Evolutionary conservation across 2,329 filamentous ascomycete species (phyloP), one percentile per base, ranked within the genome.

Genomic region (Emmonsiellopsis sp.): DNA sequence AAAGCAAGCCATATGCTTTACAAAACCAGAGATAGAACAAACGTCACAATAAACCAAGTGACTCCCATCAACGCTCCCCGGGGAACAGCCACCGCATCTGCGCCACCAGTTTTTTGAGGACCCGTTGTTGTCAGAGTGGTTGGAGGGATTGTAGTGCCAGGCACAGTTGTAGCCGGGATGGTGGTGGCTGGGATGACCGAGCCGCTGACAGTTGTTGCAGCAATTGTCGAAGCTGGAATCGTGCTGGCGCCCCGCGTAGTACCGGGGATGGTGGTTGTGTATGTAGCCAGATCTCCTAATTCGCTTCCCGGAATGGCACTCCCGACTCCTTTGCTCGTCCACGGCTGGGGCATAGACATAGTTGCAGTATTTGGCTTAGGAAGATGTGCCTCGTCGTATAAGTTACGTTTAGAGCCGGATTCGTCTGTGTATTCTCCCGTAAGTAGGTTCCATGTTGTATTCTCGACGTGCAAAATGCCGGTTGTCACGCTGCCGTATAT

Each of bases 401-500:
- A 72, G 54, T 77, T 74, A 27, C 74, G 74, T 1, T 55, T 66
- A 14, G 65, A 58, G 6, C 71, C 69, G 54, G 68, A 60, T 3
- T 61, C 54, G 33, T 71, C 61, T 10, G 67, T 71, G 61, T 73
- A 78, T 33, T 71, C 62, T 3, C 76, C 76, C 5, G 62, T 71
- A 52, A 75, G 54, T 10, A 78, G 60, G 58, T 78, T 74, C 71
- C 1, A 53, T 63, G 31, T 68, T 66, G 27, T 68, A 27, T 27
- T 27, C 21, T 68, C 7, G 60, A 59, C 5, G 69, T 69, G n/a
- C 57, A 76, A 78, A 13, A 69, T 57, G 10, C 74, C 76, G 0
- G 65, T 67, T 1, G 66, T 68, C n/a, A 78, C 63, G 2, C 70
- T 74, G 10, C 76, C 76, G 50, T 68, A 74, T 13, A 74, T 73